These are phyloP conservation scores for Scedosporium boydii DNA, from an alignment of 2,329 filamentous ascomycete genomes.

Conservation along the genomic window DNA sequence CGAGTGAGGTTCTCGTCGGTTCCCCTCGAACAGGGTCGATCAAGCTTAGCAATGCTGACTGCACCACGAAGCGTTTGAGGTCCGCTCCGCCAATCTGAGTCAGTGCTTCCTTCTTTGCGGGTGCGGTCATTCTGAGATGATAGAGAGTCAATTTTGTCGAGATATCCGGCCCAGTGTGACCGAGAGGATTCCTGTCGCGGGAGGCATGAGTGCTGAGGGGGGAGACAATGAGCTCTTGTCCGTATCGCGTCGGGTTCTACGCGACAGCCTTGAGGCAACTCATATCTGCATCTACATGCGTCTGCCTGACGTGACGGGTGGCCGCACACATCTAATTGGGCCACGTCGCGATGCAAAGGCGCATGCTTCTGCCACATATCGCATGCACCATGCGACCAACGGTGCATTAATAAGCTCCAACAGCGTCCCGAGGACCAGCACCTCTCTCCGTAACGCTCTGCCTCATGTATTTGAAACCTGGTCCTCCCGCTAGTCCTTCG, in stretches of 20 bases:
- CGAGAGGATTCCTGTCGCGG: background rate
- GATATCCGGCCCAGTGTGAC: background rate
- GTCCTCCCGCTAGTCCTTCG: background rate
- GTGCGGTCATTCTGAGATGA: background rate
- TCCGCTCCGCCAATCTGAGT: background rate
- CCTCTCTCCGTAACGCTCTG: background rate
- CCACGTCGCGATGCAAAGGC: background rate
- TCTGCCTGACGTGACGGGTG: background rate
- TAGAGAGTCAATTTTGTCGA: background rate
- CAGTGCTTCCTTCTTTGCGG: background rate
- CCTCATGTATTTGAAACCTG: background rate
- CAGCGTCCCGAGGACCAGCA: background rate
- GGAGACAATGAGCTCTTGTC: background rate
- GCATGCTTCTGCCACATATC: background rate
- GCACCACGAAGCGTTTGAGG: background rate
- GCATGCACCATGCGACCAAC: background rate
- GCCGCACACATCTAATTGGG: background rate
- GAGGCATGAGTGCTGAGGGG: background rate
- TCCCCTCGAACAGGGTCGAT: constrained; percentile 19
- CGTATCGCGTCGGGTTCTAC: background rate
- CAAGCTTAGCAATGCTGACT: constrained; percentile 1
- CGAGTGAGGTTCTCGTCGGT: constrained; percentile 14
- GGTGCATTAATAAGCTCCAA: background rate
- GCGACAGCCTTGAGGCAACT: background rate
- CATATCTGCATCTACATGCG: background rate